Evolutionary conservation across 306 rosid genomes (phyloP).

Genomic region (Bauhinia variegata): DNA sequence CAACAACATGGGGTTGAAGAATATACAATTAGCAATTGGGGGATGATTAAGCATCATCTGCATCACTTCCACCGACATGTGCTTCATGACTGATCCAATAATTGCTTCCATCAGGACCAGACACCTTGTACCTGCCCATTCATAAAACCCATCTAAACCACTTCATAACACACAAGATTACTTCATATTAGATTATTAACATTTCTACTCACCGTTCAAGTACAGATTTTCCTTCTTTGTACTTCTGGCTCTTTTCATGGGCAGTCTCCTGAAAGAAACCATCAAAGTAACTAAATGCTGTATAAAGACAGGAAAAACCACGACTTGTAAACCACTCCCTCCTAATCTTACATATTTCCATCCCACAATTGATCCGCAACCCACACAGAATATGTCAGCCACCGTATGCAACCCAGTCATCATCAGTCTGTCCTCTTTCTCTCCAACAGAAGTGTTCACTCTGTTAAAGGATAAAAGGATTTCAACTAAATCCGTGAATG

Average conservation of each 20-base stretch:
- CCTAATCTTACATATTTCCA: conserved; percentile 88
- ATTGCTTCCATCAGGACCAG: conserved; percentile 81
- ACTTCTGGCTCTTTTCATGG: conserved; percentile 61
- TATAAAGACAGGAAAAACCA: conserved; percentile 34
- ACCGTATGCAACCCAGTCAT: conserved; percentile 85
- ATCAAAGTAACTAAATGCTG: conserved; percentile 41
- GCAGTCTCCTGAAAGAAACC: conserved; percentile 62
- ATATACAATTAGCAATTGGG: conserved; percentile 55
- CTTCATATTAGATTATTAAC: conserved; percentile 23
- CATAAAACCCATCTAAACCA: conserved; percentile 46
- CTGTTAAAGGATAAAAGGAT: conserved; percentile 52
- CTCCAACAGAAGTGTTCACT: conserved; percentile 71
- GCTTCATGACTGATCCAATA: conserved; percentile 72
- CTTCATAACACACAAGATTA: conserved; percentile 16
- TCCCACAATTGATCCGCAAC: conserved; percentile 88
- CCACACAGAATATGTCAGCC: conserved; percentile 90
- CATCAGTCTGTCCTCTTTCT: conserved; percentile 75
- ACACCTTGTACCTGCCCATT: conserved; percentile 66
- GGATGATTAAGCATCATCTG: conserved; percentile 65
- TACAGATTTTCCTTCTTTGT: conserved; percentile 76
- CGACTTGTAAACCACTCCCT: conserved; percentile 37
- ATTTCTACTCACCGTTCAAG: conserved; percentile 69
- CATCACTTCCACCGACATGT: conserved; percentile 81
- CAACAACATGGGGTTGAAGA: conserved; percentile 46
- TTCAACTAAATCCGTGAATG: conserved; percentile 26